Evolutionary conservation across 140 eudicot species (phyloP).

Genomic region (Senecio squalidus): DNA sequence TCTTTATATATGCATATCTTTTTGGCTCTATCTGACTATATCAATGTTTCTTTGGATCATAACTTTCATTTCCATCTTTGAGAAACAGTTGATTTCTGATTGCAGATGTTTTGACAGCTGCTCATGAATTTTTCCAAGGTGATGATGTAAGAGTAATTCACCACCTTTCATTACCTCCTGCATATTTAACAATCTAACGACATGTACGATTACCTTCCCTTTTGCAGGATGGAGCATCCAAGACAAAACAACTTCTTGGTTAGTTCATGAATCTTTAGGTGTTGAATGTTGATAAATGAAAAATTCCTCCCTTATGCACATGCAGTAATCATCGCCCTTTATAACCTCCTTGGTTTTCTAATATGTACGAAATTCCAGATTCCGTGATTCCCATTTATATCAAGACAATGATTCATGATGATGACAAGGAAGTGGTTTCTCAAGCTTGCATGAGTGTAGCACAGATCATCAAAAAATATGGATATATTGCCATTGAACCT

Average conservation of each 20-base stretch:
- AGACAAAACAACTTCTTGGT: slow-evolving; percentile 66
- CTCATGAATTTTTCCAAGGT: slow-evolving; percentile 57
- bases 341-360: too few relatives aligned
- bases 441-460: slow-evolving; percentile 85
- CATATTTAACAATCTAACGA: too few relatives aligned
- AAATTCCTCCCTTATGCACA: too few relatives aligned
- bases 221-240: slow-evolving; percentile 57
- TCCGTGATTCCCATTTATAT: slow-evolving; percentile 70
- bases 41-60: background rate
- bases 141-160: slow-evolving; percentile 51
- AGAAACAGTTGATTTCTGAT: slow-evolving; percentile 23
- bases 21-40: background rate
- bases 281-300: slow-evolving; percentile 9
- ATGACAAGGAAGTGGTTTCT: slow-evolving; percentile 92
- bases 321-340: too few relatives aligned
- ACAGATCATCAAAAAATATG: slow-evolving; percentile 59
- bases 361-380: slow-evolving; percentile 48
- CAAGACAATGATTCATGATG: slow-evolving; percentile 83
- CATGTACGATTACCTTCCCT: background rate
- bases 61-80: slow-evolving; percentile 15
- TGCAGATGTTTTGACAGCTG: slow-evolving; percentile 82
- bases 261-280: slow-evolving; percentile 24
- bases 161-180: background rate
- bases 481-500: slow-evolving; percentile 62
- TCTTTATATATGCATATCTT: background rate